phyloP scores from a whole-genome alignment of 78 protist genomes.

The Dictyostelium purpureum region DNA sequence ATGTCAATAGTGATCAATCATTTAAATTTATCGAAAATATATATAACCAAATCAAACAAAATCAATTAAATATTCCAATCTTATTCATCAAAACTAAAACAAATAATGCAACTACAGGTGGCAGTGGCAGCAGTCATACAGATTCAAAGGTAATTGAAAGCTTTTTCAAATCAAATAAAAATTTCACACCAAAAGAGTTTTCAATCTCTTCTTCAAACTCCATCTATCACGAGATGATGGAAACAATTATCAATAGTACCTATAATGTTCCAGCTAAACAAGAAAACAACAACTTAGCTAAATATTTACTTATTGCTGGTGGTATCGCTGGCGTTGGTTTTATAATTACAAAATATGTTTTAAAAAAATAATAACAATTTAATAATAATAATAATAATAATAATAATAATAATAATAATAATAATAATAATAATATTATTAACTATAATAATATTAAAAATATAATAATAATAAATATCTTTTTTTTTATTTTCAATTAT shows the following conservation, averaged over 20 bases:
- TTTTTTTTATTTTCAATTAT: not conserved
- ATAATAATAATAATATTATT: not conserved
- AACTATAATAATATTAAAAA: no score
- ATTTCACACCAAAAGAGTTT: not conserved
- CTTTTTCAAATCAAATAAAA: not conserved
- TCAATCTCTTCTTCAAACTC: not conserved
- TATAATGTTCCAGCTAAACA: not conserved
- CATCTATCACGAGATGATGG: conserved; percentile 2
- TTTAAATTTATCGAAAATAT: conserved; percentile 9
- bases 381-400: not conserved
- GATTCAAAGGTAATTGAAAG: not conserved
- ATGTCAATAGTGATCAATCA: conserved; percentile 19
- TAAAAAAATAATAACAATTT: not conserved
- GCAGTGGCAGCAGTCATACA: not conserved
- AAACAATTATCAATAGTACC: not conserved
- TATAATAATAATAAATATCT: not conserved
- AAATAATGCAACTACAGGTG: not conserved
- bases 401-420: not conserved
- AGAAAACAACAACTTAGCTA: not conserved
- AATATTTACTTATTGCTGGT: not conserved
- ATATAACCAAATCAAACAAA: not conserved
- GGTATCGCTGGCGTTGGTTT: conserved; percentile 21
- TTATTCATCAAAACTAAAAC: conserved; percentile 21
- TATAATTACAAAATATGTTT: not conserved
- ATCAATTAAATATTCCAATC: not conserved